Conservation (phyloP, 2,329 filamentous ascomycete genomes). For the Lachnellula arida region DNA sequence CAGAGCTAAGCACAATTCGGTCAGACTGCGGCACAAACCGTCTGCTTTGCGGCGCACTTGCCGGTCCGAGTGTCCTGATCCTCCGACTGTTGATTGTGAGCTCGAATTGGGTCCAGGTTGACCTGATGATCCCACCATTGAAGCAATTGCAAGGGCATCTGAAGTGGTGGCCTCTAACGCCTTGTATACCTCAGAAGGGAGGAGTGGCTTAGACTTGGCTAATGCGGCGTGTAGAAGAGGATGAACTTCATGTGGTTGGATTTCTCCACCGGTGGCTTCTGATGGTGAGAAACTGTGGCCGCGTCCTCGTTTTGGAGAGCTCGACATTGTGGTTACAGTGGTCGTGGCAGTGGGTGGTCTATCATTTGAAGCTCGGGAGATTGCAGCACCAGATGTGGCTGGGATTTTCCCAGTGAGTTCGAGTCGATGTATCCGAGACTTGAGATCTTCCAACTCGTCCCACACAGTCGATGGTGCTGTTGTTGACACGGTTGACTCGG, state of each 20-base stretch:
- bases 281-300: conserved; percentile 42
- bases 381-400: conserved; percentile 73
- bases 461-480: conserved; percentile 90
- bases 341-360: conserved; percentile 88
- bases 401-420: conserved; percentile 87
- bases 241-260: conserved; percentile 54
- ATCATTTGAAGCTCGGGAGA: conserved; percentile 59
- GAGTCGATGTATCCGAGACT: conserved; percentile 84
- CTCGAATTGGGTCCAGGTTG: conserved; percentile 65
- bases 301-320: conserved; percentile 73
- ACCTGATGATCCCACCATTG: conserved; percentile 70
- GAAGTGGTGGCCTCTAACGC: conserved; percentile 75
- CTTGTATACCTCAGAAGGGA: conserved; percentile 68
- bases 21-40: conserved; percentile 85
- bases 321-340: conserved; percentile 83
- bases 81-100: conserved; percentile 41
- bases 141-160: conserved; percentile 75
- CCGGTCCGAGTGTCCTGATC: conserved; percentile 60
- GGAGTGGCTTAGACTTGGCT: conserved; percentile 65
- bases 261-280: conserved; percentile 40
- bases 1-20: conserved; percentile 84
- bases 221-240: conserved; percentile 78
- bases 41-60: conserved; percentile 88
- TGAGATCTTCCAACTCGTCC: conserved; percentile 95
- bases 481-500: conserved; percentile 83